Evolutionary conservation across 306 rosid species (phyloP).

Genomic region (Cucurbita pepo): DNA sequence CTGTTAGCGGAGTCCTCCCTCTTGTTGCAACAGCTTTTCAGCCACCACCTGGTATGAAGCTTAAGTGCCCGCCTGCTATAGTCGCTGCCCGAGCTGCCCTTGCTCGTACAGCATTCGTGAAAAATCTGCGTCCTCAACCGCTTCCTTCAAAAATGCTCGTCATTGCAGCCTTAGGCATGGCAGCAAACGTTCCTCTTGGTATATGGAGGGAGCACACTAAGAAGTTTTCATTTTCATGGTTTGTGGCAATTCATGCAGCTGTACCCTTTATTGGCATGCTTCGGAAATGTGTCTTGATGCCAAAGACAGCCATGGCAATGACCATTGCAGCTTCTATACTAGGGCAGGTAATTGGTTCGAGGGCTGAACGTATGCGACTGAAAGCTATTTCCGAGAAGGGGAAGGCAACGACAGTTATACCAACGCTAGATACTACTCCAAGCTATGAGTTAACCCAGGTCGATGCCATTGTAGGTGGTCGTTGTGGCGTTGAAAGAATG

Average conservation of each 20-base stretch:
- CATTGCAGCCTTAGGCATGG: conserved; percentile 75
- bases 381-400: conserved; percentile 40
- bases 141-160: conserved; percentile 75
- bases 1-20: conserved; percentile 54
- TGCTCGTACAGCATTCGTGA: conserved; percentile 57
- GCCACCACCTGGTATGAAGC: conserved; percentile 56
- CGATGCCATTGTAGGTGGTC: conserved; percentile 18
- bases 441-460: conserved; percentile 7
- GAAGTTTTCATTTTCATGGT: conserved; percentile 65
- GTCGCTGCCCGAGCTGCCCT: conserved; percentile 90
- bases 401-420: conserved; percentile 1
- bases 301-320: conserved; percentile 76
- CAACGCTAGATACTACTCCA: conserved; percentile 13
- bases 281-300: conserved; percentile 68
- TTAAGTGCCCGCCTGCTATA: conserved; percentile 62
- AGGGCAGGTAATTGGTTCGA: conserved; percentile 74
- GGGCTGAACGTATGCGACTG: conserved; percentile 59
- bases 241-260: conserved; percentile 69
- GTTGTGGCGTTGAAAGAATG: conserved; percentile 32
- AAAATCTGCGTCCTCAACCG: conserved; percentile 73
- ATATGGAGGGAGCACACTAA: conserved; percentile 73
- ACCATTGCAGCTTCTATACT: conserved; percentile 63
- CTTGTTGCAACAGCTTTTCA: conserved; percentile 51
- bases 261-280: conserved; percentile 80
- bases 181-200: conserved; percentile 62